Conservation (phyloP, 441 rosid genomes). For the Brassica hybrid region DNA sequence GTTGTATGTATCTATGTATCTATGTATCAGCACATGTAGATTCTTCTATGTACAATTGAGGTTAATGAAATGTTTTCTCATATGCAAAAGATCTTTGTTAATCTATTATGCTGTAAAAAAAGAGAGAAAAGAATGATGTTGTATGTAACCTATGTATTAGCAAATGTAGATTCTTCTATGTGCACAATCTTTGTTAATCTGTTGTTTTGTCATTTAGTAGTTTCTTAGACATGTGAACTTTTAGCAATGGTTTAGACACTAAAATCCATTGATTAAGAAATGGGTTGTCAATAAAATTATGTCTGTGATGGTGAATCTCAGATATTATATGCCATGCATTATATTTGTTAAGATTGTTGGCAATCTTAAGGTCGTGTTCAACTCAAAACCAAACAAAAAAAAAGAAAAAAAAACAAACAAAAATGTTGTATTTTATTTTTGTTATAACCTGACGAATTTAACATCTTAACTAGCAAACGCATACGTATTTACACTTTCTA, state of each 20-base stretch:
- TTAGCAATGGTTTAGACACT: conserved; percentile 7
- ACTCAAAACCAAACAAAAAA: conserved; percentile 23
- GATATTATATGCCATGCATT: conserved; percentile 1
- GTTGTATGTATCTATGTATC: conserved; percentile 36
- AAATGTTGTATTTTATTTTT: background rate
- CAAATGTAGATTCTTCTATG: conserved; percentile 22
- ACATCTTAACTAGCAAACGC: conserved; percentile 5
- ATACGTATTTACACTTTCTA: background rate
- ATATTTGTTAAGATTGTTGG: conserved; percentile 17
- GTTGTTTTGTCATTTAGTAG: conserved; percentile 31
- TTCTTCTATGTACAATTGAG: background rate
- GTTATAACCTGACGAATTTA: background rate
- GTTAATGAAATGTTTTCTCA: too few relatives aligned
- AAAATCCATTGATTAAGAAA: conserved; percentile 20
- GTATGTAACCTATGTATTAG: too few relatives aligned
- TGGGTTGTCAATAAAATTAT: background rate
- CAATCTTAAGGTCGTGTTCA: conserved; percentile 18
- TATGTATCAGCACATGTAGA: conserved; percentile 27
- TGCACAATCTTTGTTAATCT: conserved; percentile 6
- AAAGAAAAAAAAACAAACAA: too few relatives aligned
- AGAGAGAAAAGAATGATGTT: too few relatives aligned
- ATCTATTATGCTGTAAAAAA: conserved; percentile 25
- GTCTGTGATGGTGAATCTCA: conserved; percentile 23
- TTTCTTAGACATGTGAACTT: conserved; percentile 34
- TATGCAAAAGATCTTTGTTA: too few relatives aligned